These are phyloP conservation scores for Neonectria neomacrospora DNA, from an alignment of 2,329 filamentous ascomycete species.

Conservation along the genomic window DNA sequence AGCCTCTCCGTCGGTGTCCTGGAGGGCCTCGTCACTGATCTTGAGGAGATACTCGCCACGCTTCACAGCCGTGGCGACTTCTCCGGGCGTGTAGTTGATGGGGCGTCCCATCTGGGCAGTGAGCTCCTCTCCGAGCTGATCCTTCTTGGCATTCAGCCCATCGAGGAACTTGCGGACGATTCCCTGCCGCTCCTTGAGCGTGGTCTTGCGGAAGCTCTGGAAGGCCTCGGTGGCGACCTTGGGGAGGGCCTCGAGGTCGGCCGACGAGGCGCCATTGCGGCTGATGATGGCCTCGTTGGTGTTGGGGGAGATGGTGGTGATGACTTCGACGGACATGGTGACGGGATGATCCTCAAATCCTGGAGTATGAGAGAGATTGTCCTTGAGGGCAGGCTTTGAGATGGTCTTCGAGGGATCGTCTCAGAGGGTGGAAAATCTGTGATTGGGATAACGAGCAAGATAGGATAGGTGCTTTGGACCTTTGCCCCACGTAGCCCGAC, in stretches of 20 bases:
- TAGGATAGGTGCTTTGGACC: slow-evolving; percentile 27
- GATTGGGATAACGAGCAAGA: slow-evolving; percentile 32
- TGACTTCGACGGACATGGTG: slow-evolving; percentile 71
- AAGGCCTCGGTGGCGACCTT: slow-evolving; percentile 79
- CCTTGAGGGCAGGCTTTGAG: slow-evolving; percentile 7
- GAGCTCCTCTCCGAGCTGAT: slow-evolving; percentile 84
- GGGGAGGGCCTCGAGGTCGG: slow-evolving; percentile 78
- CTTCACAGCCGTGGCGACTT: slow-evolving; percentile 86
- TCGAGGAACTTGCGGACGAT: slow-evolving; percentile 85
- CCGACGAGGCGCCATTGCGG: slow-evolving; percentile 76
- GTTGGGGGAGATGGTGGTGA: slow-evolving; percentile 87
- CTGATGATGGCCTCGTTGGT: slow-evolving; percentile 88
- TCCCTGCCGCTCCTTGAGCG: slow-evolving; percentile 77
- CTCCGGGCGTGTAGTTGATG: slow-evolving; percentile 85
- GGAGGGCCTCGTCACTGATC: slow-evolving; percentile 81
- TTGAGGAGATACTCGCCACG: slow-evolving; percentile 87
- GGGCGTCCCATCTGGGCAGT: slow-evolving; percentile 96
- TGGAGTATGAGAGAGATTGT: slow-evolving; percentile 5
- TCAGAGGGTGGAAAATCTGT: slow-evolving; percentile 40
- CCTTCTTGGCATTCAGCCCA: slow-evolving; percentile 74
- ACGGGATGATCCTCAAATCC: slow-evolving; percentile 5
- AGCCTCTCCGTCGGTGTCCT: slow-evolving; percentile 82
- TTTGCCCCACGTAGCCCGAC: slow-evolving; percentile 45
- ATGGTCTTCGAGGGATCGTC: slow-evolving; percentile 29
- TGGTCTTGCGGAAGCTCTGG: slow-evolving; percentile 78